These are phyloP conservation scores for Tuber melanosporum DNA, from an alignment of 495 filamentous ascomycete genomes.

Conservation along the genomic window DNA sequence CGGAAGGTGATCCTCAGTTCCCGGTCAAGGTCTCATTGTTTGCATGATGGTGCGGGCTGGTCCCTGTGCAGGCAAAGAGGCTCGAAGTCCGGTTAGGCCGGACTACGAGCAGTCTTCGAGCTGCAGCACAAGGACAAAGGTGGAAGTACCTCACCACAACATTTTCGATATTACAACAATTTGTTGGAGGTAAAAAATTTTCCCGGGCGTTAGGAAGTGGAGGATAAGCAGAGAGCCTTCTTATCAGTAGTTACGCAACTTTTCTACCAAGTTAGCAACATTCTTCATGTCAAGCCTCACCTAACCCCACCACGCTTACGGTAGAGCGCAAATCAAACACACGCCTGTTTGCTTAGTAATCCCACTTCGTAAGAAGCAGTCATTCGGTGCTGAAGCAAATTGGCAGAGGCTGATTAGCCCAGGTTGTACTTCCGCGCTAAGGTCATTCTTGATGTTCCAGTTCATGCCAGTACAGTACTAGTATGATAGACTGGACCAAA, in stretches of 20 bases:
- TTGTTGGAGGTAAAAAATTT: not conserved
- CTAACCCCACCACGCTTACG: not conserved
- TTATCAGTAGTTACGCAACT: not conserved
- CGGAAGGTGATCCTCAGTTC: not conserved
- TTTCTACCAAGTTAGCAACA: not conserved
- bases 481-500: not conserved
- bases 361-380: not conserved
- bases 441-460: not conserved
- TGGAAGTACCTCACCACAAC: not conserved
- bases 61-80: not conserved
- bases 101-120: not conserved
- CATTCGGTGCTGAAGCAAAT: not conserved
- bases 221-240: not conserved
- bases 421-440: not conserved
- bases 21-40: not conserved
- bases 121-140: too few relatives aligned
- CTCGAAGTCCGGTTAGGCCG: not conserved
- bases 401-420: not conserved
- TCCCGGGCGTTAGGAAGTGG: not conserved
- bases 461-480: too few relatives aligned
- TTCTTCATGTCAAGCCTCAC: not conserved
- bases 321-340: not conserved
- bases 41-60: not conserved
- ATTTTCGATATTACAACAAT: not conserved
- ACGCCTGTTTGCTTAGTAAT: not conserved